Conservation (phyloP, 352 stramenopile species). For the Phytophthora boehmeriae region DNA sequence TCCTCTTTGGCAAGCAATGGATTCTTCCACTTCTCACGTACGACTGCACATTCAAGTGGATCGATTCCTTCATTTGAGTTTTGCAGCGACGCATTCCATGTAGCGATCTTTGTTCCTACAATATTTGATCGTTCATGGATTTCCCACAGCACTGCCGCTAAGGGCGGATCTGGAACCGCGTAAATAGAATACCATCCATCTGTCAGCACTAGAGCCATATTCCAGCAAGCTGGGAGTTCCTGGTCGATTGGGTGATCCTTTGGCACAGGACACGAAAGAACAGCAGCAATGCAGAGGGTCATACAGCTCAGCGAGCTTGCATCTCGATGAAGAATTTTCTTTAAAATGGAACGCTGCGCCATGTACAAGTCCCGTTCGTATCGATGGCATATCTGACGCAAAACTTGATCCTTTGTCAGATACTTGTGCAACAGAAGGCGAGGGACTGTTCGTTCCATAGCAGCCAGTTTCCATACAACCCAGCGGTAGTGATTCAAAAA, state of each 20-base stretch:
- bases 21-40: conserved; percentile 47
- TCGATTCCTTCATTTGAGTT: conserved; percentile 72
- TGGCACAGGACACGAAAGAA: conserved; percentile 44
- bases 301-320: conserved; percentile 67
- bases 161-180: conserved; percentile 48
- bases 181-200: conserved; percentile 81
- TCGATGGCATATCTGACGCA: conserved; percentile 56
- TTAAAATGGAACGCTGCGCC: conserved; percentile 60
- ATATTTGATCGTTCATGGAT: conserved; percentile 40
- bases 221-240: conserved; percentile 56
- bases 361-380: conserved; percentile 62
- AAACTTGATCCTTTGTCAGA: conserved; percentile 60
- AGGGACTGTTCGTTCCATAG: conserved; percentile 57
- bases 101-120: conserved; percentile 65
- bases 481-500: conserved; percentile 81
- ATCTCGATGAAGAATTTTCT: conserved; percentile 74
- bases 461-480: conserved; percentile 75
- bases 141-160: conserved; percentile 57
- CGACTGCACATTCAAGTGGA: conserved; percentile 65
- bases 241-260: conserved; percentile 36
- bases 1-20: conserved; percentile 59
- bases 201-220: conserved; percentile 65
- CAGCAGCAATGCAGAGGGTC: conserved; percentile 65
- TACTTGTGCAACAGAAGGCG: conserved; percentile 61
- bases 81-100: conserved; percentile 70